Evolutionary conservation across 176 grass and related monocot genomes (phyloP).

Genomic region (Oryza rufipogon): DNA sequence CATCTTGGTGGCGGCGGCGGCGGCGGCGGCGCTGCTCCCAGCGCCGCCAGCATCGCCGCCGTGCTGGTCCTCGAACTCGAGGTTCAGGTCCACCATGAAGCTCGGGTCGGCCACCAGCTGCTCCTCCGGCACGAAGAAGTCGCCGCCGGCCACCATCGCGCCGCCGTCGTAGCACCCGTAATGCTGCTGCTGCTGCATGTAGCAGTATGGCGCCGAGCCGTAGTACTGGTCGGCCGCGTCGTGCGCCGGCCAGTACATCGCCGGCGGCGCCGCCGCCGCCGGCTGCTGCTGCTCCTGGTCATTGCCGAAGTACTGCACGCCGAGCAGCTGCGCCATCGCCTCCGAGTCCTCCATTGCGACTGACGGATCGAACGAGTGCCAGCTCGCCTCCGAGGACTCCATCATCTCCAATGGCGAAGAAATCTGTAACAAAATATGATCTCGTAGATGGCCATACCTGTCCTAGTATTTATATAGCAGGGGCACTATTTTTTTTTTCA

Average conservation of each 20-base stretch:
- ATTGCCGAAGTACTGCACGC: conserved; percentile 49
- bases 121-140: conserved; percentile 55
- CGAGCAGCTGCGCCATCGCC: conserved; percentile 75
- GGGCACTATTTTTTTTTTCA: not conserved
- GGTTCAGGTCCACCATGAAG: conserved; percentile 59
- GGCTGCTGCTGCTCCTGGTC: conserved; percentile 39
- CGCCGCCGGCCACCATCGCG: conserved; percentile 32
- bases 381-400: conserved; percentile 59
- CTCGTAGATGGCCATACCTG: conserved; percentile 9
- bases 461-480: conserved; percentile 48
- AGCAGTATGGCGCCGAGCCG: conserved; percentile 40
- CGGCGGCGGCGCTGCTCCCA: not conserved
- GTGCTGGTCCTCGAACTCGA: conserved; percentile 54
- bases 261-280: conserved; percentile 4
- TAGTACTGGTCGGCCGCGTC: conserved; percentile 59
- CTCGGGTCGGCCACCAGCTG: conserved; percentile 44
- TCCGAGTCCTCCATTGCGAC: conserved; percentile 72
- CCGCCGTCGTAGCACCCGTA: conserved; percentile 50
- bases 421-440: not conserved
- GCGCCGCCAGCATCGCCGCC: not conserved
- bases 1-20: not conserved
- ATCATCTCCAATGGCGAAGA: conserved; percentile 21
- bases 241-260: conserved; percentile 64
- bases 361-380: conserved; percentile 71
- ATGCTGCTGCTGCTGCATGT: conserved; percentile 55